Conservation (phyloP, 345 rosid species). For the Eucalyptus erythrocorys region DNA sequence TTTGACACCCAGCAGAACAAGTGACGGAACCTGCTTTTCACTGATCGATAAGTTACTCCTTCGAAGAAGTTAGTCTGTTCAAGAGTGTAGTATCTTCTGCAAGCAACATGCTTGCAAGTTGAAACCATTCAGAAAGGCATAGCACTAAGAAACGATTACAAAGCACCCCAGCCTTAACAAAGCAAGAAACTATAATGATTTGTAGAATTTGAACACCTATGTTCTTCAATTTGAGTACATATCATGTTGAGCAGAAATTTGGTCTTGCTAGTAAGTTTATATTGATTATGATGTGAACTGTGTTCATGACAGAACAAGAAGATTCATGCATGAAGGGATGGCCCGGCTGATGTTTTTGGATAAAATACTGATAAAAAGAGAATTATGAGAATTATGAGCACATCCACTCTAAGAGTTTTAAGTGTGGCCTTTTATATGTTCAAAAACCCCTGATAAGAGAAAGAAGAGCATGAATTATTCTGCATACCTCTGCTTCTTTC, state of each 20-base stretch:
- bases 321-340: background rate
- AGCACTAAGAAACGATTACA: background rate
- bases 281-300: background rate
- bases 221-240: background rate
- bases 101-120: background rate
- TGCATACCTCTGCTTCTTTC: conserved; percentile 29
- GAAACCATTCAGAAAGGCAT: background rate
- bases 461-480: background rate
- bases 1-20: conserved; percentile 18
- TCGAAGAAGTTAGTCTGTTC: background rate
- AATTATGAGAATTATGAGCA: background rate
- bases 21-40: conserved; percentile 24
- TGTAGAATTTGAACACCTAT: background rate
- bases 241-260: background rate
- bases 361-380: background rate
- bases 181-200: background rate
- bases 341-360: background rate
- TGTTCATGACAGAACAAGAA: background rate
- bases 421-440: background rate
- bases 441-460: background rate
- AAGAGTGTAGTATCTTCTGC: background rate
- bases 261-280: background rate
- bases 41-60: background rate
- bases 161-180: background rate
- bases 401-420: background rate